Evolutionary conservation across 1,139 yeast genomes (phyloP), one percentile per base, ranked within the genome.

Genomic region (Scheffersomyces cryptocercus): DNA sequence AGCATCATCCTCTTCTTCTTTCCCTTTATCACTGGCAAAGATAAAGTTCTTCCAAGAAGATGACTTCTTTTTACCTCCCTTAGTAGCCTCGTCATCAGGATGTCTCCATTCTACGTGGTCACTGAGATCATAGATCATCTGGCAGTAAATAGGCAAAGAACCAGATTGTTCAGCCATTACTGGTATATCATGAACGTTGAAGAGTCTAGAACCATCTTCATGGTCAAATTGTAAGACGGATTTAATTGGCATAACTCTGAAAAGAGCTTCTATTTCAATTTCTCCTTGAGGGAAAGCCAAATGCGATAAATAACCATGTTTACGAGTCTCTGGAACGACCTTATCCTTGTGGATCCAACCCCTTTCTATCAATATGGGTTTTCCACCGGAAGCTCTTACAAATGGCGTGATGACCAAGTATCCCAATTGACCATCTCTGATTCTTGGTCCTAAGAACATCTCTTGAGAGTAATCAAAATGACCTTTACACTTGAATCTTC

Each of bases 381-480:
- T 60, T 0, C 88, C 88, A 11, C 96, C 96, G 52, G 82, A 82
- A 10, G 81, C 71, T 47, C 96, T 79, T 26, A 82, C 77, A 57
- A 93, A 81, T 4, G 99, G 99, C 7, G 96, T 85, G 32, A 88
- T 82, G 10, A 93, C 76, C 38, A 81, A 70, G 62, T 87, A 93
- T 2, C 99, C 99, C 45, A 82, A 77, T 51, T 73, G 75, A 7
- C 91, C 96, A 50, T 88, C 83, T 50, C 77, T 76, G 45, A 87
- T 74, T 52, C 97, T 77, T 13, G 99, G 99, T 0, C 98, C 98
- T 41, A 95, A 88, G 55, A 88, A 87, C 73, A 90, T 82, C 62
- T 93, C 99, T 58, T 90, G 84, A 15, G 82, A 81, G 58, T 93
- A 95, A 53, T 88, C 84, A 62, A 86, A 93, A 46, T 71, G 77